Evolutionary conservation across 2,329 filamentous ascomycete species (phyloP), one percentile per base, ranked within the genome.

Genomic region (Leptographium procerum): DNA sequence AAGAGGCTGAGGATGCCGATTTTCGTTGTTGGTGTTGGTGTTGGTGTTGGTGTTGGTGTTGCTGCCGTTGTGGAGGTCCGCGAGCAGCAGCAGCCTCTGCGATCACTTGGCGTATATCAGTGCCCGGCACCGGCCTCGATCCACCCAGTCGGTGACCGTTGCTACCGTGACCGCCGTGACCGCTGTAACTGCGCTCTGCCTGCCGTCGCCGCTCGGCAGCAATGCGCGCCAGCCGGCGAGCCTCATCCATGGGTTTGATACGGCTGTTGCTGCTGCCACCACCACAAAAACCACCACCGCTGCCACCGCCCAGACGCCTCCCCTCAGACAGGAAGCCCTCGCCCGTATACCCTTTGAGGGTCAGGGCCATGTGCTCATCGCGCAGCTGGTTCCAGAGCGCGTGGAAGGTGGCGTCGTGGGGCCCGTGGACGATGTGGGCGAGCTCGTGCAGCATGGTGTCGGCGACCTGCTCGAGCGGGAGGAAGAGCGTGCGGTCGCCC

Each of bases 361-460:
- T 68, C 8, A 96, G 78, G 2, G 84, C 82, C 65, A 91, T 83
- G 65, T 92, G 86, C 71, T 96, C 91, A 59, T 92, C 88, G 24
- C 92, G 84, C 5, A 96, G 81, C 68, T 95, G 87, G 65, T 96
- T 86, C 89, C 91, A 96, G 6, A 96, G 75, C 0, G 85, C 85
- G 64, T 96, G 84, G 67, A 97, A 97, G 40, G 87, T 81, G 52
- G 77, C 79, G 67, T 96, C 84, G 69, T 97, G 92, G 1, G 89
- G 88, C 0, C 89, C 90, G 70, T 87, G 84, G 13, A 90, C 81
- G 63, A 88, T 96, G 67, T 97, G 92, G n/a, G 84, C 86, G 3
- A 97, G 81, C 76, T 97, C 92, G 69, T 97, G 92, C 24, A 97
- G 82, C 84, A 97, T 88, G 0, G 92, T 97, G 70, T 96, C 91